These are phyloP conservation scores for Sphenostylis stenocarpa DNA, from an alignment of 306 rosid genomes.

Conservation along the genomic window DNA sequence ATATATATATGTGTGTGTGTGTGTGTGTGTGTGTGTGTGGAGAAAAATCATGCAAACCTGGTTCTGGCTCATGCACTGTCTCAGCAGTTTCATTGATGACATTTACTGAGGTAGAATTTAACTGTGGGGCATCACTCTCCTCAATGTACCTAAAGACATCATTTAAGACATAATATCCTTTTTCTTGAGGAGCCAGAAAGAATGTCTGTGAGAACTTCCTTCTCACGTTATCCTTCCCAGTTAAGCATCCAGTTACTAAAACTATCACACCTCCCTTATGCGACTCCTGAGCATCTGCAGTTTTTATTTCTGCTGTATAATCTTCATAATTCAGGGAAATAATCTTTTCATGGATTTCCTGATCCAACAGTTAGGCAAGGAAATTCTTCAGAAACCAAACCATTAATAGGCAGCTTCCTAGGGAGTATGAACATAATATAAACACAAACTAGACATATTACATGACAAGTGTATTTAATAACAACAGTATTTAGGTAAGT, in stretches of 20 bases:
- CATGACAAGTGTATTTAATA: not conserved
- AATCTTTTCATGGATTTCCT: constrained; percentile 88
- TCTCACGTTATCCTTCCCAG: constrained; percentile 82
- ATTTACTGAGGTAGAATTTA: constrained; percentile 45
- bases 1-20: not conserved
- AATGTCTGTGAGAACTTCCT: constrained; percentile 88
- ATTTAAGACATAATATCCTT: constrained; percentile 88
- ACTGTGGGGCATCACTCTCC: constrained; percentile 52
- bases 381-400: constrained; percentile 20
- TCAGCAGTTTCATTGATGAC: constrained; percentile 52
- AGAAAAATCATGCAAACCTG: constrained; percentile 59
- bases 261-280: constrained; percentile 88
- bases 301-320: constrained; percentile 83
- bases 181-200: constrained; percentile 97
- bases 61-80: constrained; percentile 50
- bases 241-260: constrained; percentile 91
- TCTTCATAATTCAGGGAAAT: constrained; percentile 83
- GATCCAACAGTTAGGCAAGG: constrained; percentile 41
- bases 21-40: not conserved
- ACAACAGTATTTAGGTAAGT: not conserved
- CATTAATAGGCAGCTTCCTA: not conserved
- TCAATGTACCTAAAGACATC: constrained; percentile 91
- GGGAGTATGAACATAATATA: not conserved
- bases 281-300: constrained; percentile 97
- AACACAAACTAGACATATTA: constrained; percentile 19